phyloP scores from a whole-genome alignment of 768 basidiomycete species.

The Sutorius australiensis region DNA sequence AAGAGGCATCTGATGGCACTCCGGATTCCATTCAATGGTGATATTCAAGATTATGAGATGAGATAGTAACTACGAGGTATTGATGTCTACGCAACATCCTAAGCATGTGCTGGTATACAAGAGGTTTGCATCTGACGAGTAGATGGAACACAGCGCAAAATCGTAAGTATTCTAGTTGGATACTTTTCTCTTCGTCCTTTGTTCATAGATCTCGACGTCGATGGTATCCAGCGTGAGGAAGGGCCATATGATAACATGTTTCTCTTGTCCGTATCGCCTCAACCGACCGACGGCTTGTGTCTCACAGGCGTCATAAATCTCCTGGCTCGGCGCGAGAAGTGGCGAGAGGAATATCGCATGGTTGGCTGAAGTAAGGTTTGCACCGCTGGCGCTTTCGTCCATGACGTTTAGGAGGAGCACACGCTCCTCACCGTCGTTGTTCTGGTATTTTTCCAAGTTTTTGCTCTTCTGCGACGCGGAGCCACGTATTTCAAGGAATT shows the following conservation, averaged over 20 bases:
- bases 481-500: constrained; percentile 79
- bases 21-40: neutral
- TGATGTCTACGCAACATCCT: neutral
- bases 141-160: constrained; percentile 3
- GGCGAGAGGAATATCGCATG: constrained; percentile 95
- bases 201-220: constrained; percentile 77
- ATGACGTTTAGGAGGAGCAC: constrained; percentile 88
- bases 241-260: constrained; percentile 76
- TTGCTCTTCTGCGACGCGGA: constrained; percentile 74
- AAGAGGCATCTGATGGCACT: neutral
- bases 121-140: constrained; percentile 4
- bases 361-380: constrained; percentile 90
- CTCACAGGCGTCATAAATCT: constrained; percentile 81
- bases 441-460: constrained; percentile 83
- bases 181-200: constrained; percentile 35
- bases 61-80: neutral
- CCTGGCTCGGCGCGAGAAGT: constrained; percentile 73
- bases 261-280: constrained; percentile 78
- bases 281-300: constrained; percentile 82
- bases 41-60: neutral
- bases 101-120: constrained; percentile 7
- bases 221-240: constrained; percentile 86
- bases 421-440: constrained; percentile 66
- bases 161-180: constrained; percentile 18
- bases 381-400: constrained; percentile 93